Evolutionary conservation across 2,329 filamentous ascomycete genomes (phyloP).

Genomic region (Sclerotiophoma versabilis): DNA sequence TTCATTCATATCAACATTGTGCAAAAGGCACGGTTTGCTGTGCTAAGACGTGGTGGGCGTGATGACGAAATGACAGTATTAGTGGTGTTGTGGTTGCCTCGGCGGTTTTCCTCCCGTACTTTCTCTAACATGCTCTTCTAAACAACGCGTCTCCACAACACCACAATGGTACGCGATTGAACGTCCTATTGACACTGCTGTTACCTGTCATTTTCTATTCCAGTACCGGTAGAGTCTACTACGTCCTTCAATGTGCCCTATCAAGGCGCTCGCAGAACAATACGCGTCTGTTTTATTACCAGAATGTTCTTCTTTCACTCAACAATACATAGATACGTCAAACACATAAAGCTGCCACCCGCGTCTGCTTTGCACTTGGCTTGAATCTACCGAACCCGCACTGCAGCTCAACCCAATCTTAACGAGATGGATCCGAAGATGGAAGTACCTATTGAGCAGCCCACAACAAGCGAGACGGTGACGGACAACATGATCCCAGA

Average conservation of each 20-base stretch:
- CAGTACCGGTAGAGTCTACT: not conserved
- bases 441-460: not conserved
- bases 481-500: not conserved
- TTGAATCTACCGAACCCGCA: not conserved
- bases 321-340: not conserved
- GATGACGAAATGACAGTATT: not conserved
- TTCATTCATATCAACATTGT: too few species aligned
- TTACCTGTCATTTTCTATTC: not conserved
- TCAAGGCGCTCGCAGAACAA: not conserved
- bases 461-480: not conserved
- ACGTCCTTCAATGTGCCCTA: not conserved
- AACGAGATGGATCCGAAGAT: not conserved
- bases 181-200: not conserved
- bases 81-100: not conserved
- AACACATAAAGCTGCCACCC: not conserved
- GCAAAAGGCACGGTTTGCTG: too few species aligned
- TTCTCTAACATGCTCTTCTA: not conserved
- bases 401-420: not conserved
- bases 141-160: constrained; percentile 6
- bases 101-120: not conserved
- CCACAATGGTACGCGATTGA: not conserved
- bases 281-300: not conserved
- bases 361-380: not conserved
- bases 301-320: constrained; percentile 13
- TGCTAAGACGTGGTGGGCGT: too few species aligned